These are phyloP conservation scores for Trichoderma parareesei DNA, from an alignment of 495 filamentous ascomycete genomes.

Conservation along the genomic window DNA sequence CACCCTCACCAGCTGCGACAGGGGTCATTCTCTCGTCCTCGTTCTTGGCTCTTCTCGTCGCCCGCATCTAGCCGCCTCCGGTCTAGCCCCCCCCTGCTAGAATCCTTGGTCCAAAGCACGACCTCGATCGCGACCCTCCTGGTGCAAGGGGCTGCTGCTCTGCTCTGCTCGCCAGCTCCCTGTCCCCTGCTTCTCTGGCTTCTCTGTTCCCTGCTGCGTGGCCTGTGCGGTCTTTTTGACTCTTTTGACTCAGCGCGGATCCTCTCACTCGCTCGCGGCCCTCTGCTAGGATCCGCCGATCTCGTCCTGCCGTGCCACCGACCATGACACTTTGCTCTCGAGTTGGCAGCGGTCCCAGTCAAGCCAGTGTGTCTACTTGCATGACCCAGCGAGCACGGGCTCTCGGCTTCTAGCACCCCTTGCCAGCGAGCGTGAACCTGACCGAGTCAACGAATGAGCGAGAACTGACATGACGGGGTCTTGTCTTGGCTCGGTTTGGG, in stretches of 20 bases:
- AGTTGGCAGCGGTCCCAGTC: background rate
- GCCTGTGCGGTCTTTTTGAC: background rate
- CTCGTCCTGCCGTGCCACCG: background rate
- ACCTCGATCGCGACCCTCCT: background rate
- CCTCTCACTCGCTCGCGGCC: background rate
- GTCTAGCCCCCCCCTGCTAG: background rate
- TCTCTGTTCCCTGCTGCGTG: background rate
- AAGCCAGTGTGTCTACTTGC: constrained; percentile 10
- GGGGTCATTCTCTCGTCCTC: background rate
- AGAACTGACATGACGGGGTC: too few species aligned
- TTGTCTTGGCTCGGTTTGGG: too few species aligned
- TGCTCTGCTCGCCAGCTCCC: too few species aligned
- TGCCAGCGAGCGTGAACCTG: background rate
- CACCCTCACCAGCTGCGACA: background rate
- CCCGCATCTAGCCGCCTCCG: constrained; percentile 2
- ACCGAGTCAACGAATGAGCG: too few species aligned
- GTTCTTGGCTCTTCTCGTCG: background rate
- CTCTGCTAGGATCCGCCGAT: constrained; percentile 5
- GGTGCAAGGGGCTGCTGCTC: background rate
- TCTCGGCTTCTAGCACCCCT: constrained; percentile 2
- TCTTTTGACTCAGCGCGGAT: constrained; percentile 3
- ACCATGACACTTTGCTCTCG: too few species aligned
- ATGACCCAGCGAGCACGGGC: constrained; percentile 2
- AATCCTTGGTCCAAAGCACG: background rate
- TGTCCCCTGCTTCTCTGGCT: background rate